A percentile compares a stretch with the other conserved stretches of the same genome.
Conservation (phyloP, 1,139 yeast genomes). For the Maudiozyma humilis region DNA sequence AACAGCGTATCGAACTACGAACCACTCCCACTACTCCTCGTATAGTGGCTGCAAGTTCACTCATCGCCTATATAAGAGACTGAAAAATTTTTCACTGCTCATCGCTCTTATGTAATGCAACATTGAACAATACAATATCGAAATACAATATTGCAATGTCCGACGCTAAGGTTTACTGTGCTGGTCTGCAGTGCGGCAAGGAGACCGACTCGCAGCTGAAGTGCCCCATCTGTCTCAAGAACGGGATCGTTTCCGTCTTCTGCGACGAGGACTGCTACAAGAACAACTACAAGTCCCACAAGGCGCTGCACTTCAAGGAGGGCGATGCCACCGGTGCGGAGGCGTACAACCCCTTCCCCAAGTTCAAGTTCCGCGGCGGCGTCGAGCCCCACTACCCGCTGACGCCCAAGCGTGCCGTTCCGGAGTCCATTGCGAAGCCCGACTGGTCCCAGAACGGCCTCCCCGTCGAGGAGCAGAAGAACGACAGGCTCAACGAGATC, state of each 20-base stretch:
- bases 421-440: slow-evolving; percentile 64
- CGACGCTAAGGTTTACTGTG: slow-evolving; percentile 36
- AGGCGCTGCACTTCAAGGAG: slow-evolving; percentile 41
- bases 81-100: slow-evolving; percentile 1
- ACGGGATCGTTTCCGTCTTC: slow-evolving; percentile 52
- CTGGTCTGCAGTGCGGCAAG: slow-evolving; percentile 79
- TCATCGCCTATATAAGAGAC: neutral
- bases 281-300: slow-evolving; percentile 57
- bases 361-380: slow-evolving; percentile 61
- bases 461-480: slow-evolving; percentile 69
- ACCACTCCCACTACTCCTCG: slow-evolving; percentile 34
- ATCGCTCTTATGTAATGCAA: neutral
- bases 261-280: slow-evolving; percentile 85
- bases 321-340: slow-evolving; percentile 33
- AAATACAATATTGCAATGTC: too few relatives aligned
- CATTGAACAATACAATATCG: neutral
- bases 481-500: slow-evolving; percentile 62
- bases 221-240: slow-evolving; percentile 87
- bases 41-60: neutral
- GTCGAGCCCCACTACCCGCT: slow-evolving; percentile 78
- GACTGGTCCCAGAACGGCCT: slow-evolving; percentile 80
- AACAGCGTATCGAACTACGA: slow-evolving; percentile 47
- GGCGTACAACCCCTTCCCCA: slow-evolving; percentile 80
- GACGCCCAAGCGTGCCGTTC: slow-evolving; percentile 59
- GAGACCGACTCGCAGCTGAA: slow-evolving; percentile 65